phyloP scores from a whole-genome alignment of 371 early-diverging fungal species.

The Coemansia sp. region DNA sequence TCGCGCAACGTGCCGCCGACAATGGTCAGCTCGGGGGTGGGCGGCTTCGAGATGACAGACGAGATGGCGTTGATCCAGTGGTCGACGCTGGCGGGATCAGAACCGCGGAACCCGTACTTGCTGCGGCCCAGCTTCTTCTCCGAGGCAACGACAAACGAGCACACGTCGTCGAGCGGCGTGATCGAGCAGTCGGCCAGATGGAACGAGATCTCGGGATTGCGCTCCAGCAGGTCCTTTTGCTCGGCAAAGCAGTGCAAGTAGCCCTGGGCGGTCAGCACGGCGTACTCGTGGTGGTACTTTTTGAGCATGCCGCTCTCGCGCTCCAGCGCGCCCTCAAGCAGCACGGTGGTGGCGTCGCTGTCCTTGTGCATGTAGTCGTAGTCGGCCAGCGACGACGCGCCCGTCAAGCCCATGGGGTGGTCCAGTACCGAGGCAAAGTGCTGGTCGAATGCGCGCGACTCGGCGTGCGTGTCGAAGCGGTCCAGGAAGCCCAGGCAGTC shows the following conservation, averaged over 20 bases:
- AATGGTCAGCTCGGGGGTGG: constrained; percentile 7
- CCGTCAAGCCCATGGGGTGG: constrained; percentile 34
- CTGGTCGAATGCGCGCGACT: constrained; percentile 28
- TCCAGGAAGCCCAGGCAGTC: constrained; percentile 20
- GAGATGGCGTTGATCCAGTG: constrained; percentile 38
- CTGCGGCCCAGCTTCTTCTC: constrained; percentile 28
- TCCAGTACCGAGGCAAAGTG: constrained; percentile 25
- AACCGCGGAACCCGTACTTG: constrained; percentile 30
- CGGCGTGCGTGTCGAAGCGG: constrained; percentile 17
- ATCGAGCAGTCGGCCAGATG: constrained; percentile 29
- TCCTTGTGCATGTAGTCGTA: constrained; percentile 47
- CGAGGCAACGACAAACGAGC: constrained; percentile 15
- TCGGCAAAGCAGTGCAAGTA: constrained; percentile 45
- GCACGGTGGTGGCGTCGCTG: constrained; percentile 27
- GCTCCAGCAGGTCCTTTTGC: constrained; percentile 32
- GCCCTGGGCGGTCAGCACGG: constrained; percentile 42
- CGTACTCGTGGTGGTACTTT: constrained; percentile 28
- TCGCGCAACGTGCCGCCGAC: constrained; percentile 34
- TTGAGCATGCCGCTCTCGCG: constrained; percentile 49
- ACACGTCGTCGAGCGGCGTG: constrained; percentile 20
- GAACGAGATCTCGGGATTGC: constrained; percentile 38
- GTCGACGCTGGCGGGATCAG: constrained; percentile 9
- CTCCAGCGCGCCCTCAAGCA: constrained; percentile 43
- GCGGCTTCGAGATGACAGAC: constrained; percentile 15
- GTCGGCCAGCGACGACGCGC: constrained; percentile 25